Conservation (phyloP, 1,139 yeast species). For the Pneumocystis canis region DNA sequence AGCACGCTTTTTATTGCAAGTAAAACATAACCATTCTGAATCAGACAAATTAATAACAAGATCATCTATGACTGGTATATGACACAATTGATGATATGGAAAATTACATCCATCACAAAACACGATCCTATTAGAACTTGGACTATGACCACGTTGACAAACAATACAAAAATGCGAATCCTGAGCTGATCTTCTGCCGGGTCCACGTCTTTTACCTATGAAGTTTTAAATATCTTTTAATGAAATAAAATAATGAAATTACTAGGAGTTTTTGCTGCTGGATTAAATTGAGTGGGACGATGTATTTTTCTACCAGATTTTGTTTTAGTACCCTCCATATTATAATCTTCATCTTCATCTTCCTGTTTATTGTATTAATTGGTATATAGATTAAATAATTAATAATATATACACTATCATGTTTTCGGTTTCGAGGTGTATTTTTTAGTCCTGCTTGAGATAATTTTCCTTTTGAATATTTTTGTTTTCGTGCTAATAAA, state of each 20-base stretch:
- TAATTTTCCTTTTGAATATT: neutral
- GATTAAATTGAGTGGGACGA: conserved; percentile 17
- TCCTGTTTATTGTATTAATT: conserved; percentile 4
- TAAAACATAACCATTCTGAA: conserved; percentile 32
- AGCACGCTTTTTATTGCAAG: conserved; percentile 27
- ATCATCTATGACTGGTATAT: conserved; percentile 30
- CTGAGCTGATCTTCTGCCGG: conserved; percentile 10
- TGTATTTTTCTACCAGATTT: conserved; percentile 18
- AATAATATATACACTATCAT: neutral
- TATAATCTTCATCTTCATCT: conserved; percentile 15
- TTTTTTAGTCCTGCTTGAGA: neutral
- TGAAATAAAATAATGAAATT: neutral
- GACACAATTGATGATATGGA: conserved; percentile 32
- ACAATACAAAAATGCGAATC: conserved; percentile 28
- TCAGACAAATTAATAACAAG: conserved; percentile 32
- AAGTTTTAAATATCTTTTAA: neutral
- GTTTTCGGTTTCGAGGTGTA: neutral
- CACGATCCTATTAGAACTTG: conserved; percentile 29
- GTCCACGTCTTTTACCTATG: conserved; percentile 9
- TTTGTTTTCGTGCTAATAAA: neutral
- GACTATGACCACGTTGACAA: conserved; percentile 29
- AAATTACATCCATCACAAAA: conserved; percentile 31
- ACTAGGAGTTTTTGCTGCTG: conserved; percentile 7
- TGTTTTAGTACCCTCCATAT: conserved; percentile 18
- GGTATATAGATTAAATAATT: neutral